Conservation (phyloP, 1,284 basidiomycete genomes). For the Ceratorhiza oryzae-sativae region DNA sequence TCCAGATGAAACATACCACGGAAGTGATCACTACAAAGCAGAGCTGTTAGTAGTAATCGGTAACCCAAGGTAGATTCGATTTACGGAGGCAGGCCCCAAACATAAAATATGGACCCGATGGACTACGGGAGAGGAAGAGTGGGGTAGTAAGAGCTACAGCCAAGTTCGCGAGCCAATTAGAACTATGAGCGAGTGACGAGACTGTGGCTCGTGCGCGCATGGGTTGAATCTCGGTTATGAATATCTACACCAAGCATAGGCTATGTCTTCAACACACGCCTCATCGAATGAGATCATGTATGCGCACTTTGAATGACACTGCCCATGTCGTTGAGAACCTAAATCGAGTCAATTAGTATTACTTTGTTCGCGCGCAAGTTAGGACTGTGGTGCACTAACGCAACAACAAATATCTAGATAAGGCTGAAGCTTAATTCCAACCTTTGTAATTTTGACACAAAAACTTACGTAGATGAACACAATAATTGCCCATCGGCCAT, state of each 20-base stretch:
- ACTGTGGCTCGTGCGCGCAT: slow-evolving; percentile 53
- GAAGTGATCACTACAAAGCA: slow-evolving; percentile 51
- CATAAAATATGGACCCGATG: slow-evolving; percentile 60
- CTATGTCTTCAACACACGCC: background rate
- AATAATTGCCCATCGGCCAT: slow-evolving; percentile 57
- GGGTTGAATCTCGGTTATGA: slow-evolving; percentile 56
- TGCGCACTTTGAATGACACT: slow-evolving; percentile 44
- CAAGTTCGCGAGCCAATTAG: slow-evolving; percentile 58
- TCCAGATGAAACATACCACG: slow-evolving; percentile 53
- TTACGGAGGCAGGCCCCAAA: slow-evolving; percentile 52
- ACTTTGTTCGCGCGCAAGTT: too few species aligned
- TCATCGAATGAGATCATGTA: background rate
- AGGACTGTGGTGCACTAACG: background rate
- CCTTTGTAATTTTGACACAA: background rate
- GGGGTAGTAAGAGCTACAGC: slow-evolving; percentile 58
- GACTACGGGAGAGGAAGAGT: slow-evolving; percentile 56
- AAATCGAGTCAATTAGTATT: too few species aligned
- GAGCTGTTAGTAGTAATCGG: background rate
- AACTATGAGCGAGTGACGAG: slow-evolving; percentile 53
- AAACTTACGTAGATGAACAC: slow-evolving; percentile 55
- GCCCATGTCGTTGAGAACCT: slow-evolving; percentile 55
- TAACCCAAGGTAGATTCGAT: background rate
- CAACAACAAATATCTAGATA: slow-evolving; percentile 36
- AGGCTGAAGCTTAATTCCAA: background rate
- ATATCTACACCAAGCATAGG: slow-evolving; percentile 48